phyloP scores from a whole-genome alignment of 169 alveolate genomes.

The Cryptosporidium tyzzeri region DNA sequence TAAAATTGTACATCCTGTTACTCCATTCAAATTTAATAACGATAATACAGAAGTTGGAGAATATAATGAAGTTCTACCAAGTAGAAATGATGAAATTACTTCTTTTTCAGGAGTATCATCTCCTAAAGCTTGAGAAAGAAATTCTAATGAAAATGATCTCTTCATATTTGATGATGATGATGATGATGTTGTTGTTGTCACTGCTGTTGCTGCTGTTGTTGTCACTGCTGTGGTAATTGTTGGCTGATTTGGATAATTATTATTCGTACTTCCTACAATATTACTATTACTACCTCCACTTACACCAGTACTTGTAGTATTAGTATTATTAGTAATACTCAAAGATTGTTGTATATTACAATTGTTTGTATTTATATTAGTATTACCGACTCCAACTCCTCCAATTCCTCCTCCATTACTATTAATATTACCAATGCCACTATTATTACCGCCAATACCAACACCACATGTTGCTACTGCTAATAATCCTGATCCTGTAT shows the following conservation, averaged over 20 bases:
- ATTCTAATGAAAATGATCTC: constrained; percentile 65
- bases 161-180: constrained; percentile 1
- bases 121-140: constrained; percentile 13
- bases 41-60: constrained; percentile 36
- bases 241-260: background rate
- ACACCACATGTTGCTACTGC: background rate
- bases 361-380: too few species aligned
- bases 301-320: too few species aligned
- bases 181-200: background rate
- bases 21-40: background rate
- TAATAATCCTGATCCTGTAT: background rate
- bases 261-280: background rate
- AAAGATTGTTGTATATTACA: too few species aligned
- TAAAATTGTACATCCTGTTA: constrained; percentile 5
- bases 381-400: background rate
- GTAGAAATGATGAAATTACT: constrained; percentile 22
- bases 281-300: background rate
- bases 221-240: background rate
- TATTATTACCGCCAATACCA: too few species aligned
- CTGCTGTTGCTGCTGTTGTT: background rate
- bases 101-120: constrained; percentile 38
- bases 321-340: too few species aligned
- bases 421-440: background rate
- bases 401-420: too few species aligned
- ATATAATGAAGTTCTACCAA: constrained; percentile 29